These are phyloP conservation scores for Fraxinus albicans DNA, from an alignment of 305 asterid genomes.

Conservation along the genomic window DNA sequence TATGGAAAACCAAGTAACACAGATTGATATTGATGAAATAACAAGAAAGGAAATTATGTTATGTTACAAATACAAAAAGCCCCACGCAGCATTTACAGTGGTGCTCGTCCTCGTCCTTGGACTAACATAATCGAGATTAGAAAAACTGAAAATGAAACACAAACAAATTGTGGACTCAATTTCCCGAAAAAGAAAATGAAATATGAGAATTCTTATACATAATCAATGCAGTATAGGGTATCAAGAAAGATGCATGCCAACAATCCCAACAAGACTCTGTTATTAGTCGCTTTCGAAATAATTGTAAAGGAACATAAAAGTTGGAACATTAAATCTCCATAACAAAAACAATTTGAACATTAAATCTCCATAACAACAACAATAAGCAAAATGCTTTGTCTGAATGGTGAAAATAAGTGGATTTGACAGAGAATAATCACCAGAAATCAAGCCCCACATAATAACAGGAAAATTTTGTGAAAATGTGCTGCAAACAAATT, in stretches of 20 bases:
- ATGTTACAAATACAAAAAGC: background rate
- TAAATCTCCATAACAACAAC: conserved; percentile 45
- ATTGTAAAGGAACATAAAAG: conserved; percentile 50
- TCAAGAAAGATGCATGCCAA: conserved; percentile 20
- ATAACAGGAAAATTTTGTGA: conserved; percentile 20
- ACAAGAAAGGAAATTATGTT: background rate
- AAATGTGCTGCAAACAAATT: background rate
- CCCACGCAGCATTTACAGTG: background rate
- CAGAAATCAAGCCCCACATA: conserved; percentile 24
- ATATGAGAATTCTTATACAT: conserved; percentile 43
- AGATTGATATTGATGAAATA: background rate
- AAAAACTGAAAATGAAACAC: background rate
- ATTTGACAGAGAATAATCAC: conserved; percentile 18
- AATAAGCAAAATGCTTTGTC: background rate
- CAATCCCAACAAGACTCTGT: conserved; percentile 37
- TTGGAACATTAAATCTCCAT: conserved; percentile 45
- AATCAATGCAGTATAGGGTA: conserved; percentile 46
- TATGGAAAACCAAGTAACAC: background rate
- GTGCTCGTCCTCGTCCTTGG: background rate
- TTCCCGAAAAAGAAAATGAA: conserved; percentile 26
- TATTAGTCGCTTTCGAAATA: conserved; percentile 36
- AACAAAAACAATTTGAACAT: conserved; percentile 39
- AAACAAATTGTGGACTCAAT: conserved; percentile 18
- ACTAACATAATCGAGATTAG: background rate
- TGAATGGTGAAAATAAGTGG: conserved; percentile 21